A percentile compares a stretch with the other conserved stretches of the same genome.
These are phyloP conservation scores for Kluyveromyces marxianus DNA, from an alignment of 1,139 yeast species.

Conservation along the genomic window DNA sequence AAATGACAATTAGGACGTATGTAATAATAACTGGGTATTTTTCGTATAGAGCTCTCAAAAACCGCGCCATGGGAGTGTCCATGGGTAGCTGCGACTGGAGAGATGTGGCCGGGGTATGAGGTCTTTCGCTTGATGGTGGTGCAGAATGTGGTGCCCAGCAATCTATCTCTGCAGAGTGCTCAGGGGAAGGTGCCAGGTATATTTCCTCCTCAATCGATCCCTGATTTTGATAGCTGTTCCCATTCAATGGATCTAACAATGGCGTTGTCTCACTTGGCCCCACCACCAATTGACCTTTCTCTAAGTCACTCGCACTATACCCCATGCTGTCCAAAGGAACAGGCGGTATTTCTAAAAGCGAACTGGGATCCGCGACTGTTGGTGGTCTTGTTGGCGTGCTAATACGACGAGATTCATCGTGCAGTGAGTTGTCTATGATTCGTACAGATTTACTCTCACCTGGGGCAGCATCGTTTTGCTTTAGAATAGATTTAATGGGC, in stretches of 20 bases:
- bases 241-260: background rate
- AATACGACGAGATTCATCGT: background rate
- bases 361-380: background rate
- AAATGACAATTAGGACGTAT: slow-evolving; percentile 1
- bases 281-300: background rate
- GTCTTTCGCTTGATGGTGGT: background rate
- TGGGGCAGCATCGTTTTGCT: background rate
- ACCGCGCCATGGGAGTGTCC: background rate
- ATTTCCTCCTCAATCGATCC: too few relatives aligned
- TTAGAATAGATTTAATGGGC: slow-evolving; percentile 1
- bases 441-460: background rate
- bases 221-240: too few relatives aligned
- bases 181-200: background rate
- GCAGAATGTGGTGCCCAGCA: background rate
- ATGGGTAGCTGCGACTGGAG: background rate
- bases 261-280: background rate
- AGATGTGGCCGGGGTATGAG: background rate
- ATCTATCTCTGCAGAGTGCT: background rate
- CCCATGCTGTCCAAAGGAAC: background rate
- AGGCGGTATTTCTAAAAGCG: too few relatives aligned
- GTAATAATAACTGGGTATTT: slow-evolving; percentile 7
- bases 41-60: slow-evolving; percentile 3
- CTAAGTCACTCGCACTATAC: slow-evolving; percentile 1
- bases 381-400: background rate
- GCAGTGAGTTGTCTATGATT: background rate